Conservation (phyloP, 2,329 filamentous ascomycete species). For the Neopestalotiopsis sp. region DNA sequence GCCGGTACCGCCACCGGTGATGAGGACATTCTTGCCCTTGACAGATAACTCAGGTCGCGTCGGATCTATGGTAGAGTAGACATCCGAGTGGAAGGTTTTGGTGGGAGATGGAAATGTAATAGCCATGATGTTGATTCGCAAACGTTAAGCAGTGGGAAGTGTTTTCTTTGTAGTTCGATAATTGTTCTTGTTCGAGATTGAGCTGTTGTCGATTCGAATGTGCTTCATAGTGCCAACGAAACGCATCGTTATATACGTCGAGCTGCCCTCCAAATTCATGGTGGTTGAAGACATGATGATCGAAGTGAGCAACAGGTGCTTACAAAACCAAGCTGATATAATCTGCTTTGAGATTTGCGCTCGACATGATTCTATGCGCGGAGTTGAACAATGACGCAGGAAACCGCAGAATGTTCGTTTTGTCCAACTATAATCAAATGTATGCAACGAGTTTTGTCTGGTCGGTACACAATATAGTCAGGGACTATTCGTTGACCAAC, state of each 20-base stretch:
- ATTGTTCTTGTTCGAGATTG: neutral
- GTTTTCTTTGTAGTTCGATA: neutral
- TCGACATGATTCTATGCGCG: too few species aligned
- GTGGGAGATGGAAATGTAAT: constrained; percentile 38
- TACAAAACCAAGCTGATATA: neutral
- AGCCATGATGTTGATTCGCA: neutral
- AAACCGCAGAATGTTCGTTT: too few species aligned
- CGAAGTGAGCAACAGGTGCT: neutral
- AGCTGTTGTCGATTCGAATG: too few species aligned
- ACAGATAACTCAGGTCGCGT: constrained; percentile 43
- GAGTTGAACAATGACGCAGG: too few species aligned
- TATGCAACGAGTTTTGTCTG: too few species aligned
- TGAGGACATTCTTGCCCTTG: constrained; percentile 42
- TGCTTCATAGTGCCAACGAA: neutral
- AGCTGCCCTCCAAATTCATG: neutral
- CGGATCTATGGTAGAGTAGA: constrained; percentile 43
- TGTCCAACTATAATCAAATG: too few species aligned
- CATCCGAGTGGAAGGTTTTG: constrained; percentile 38
- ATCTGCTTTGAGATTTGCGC: neutral
- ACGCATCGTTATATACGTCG: neutral
- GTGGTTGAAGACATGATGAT: neutral
- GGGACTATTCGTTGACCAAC: neutral
- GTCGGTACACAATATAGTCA: too few species aligned
- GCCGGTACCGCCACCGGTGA: constrained; percentile 50
- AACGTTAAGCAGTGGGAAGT: neutral